Evolutionary conservation across 2,329 filamentous ascomycete species (phyloP), one percentile per base, ranked within the genome.

Genomic region (Lecanosticta acicola): DNA sequence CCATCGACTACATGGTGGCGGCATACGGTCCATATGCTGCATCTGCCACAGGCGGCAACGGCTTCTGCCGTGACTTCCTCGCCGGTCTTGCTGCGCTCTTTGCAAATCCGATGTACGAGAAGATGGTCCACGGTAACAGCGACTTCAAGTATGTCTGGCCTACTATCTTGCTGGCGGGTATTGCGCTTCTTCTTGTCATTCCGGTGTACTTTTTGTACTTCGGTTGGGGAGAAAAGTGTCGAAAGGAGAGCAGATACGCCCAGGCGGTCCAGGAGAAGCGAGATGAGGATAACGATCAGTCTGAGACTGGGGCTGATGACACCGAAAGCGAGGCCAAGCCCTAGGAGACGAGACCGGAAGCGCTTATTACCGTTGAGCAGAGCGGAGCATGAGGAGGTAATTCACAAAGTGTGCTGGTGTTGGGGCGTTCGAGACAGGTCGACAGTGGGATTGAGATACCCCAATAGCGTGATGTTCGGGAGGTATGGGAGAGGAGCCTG

Each of bases 21-120:
- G 81, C 83, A 0, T 85, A 87, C 57, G 85, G 84, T 0, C 79
- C 79, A 0, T 87, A 86, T 62, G 79, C 83, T 2, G 84, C 84
- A 1, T 86, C 83, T 0, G 85, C 85, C 0, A 87, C 84, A 0
- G 85, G 84, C 33, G 84, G 84, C 16, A 88, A 88, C 52, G 85
- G 84, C 1, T 87, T 84, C 68, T 76, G 83, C 2, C 76, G 85
- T 54, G 84, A 88, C 59, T 81, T 87, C 65, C 69, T 88, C 0
- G 85, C 84, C 1, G 84, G 85, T 64, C 73, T 87, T 7, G 76
- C 86, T 1, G 84, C 83, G 0, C 72, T 87, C 40, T 83, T 81
- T 11, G 79, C 83, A 0, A 76, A 76, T 0, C 83, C 84, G 0
- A 71, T 65, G 14, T 65, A 64, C 46, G 45, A 48, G 14, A 59